Conservation (phyloP, 768 basidiomycete genomes). For the Lactarius akahatsu region DNA sequence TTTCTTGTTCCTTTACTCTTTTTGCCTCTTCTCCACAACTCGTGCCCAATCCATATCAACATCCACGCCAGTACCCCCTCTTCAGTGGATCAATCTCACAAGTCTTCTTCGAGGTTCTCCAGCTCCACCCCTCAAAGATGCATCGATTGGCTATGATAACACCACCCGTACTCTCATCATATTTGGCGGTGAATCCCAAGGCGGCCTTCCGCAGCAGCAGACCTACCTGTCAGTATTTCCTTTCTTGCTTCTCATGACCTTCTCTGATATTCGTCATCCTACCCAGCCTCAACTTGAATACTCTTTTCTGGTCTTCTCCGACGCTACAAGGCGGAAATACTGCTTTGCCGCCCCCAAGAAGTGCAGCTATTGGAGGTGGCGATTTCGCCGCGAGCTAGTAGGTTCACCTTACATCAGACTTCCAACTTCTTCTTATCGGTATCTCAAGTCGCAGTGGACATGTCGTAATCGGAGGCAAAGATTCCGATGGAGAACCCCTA, state of each 20-base stretch:
- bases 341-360: conserved; percentile 57
- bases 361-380: conserved; percentile 59
- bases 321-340: conserved; percentile 49
- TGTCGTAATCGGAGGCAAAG: conserved; percentile 71
- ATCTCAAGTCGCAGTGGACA: conserved; percentile 65
- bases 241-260: background rate
- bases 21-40: conserved; percentile 29
- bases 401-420: conserved; percentile 35
- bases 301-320: conserved; percentile 60
- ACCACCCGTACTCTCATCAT: conserved; percentile 58
- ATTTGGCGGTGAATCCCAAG: conserved; percentile 73
- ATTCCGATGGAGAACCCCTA: conserved; percentile 49
- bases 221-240: conserved; percentile 61
- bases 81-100: conserved; percentile 73
- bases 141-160: conserved; percentile 59
- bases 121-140: conserved; percentile 62
- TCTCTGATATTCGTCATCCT: conserved; percentile 20
- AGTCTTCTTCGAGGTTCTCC: conserved; percentile 52
- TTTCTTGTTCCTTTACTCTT: conserved; percentile 32
- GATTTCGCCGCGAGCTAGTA: conserved; percentile 85
- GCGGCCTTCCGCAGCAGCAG: conserved; percentile 58
- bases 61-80: conserved; percentile 54
- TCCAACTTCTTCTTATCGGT: conserved; percentile 26
- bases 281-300: conserved; percentile 59
- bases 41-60: conserved; percentile 53